Base-by-base conservation (phyloP, 1,284 basidiomycete genomes). In the Rhodotorula sp. region DNA sequence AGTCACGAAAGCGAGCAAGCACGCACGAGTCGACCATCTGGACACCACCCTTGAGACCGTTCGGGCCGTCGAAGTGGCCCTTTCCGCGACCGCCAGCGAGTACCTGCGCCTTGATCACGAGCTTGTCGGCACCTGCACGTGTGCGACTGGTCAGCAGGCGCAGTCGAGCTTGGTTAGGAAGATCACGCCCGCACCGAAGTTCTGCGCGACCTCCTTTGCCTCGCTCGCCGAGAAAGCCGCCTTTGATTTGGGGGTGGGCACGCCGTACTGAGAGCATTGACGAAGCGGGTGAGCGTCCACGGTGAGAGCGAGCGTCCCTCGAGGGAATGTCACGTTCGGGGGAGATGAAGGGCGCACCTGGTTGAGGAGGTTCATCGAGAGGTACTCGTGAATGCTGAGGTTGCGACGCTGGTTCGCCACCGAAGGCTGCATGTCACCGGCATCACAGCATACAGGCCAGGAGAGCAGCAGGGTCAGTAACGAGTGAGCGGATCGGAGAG, bases 81-180 rank as follows among this genome's bases (percentile, higher is more conserved):
- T 99, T 99, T 77, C 96, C 96, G 80, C 96, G 89, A 77, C 96
- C 96, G 79, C 96, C 96, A 74, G 96, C 96, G 69, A 99, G 89
- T 15, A 99, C 96, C 82, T 99, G 96, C 34, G 94, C 96, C 84
- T 99, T 99, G 83, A 99, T 93, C 44, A 97, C 93, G 67, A 94
- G 87, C 73, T 86, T 85, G 72, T 87, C 84, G 39, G 84, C 84
- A 76, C 87, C 91, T 82, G 59, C n/a, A 24, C 29, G 58, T 13
- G 4, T 13, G 22, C 15, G 22, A 10, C 27, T 5, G 27, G n/a
- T 44, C 3, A 57, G 30, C 44, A 34, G 0, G 32, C 1, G 20
- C 20, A 5, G 2, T 11, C 24, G 17, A 32, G 46, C 11, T 3
- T 11, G 20, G 32, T 44, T 17, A 13, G 10, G 11, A 13, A 2